Evolutionary conservation across 352 stramenopile species (phyloP).

Genomic region (Thalassiosira mediterranea): DNA sequence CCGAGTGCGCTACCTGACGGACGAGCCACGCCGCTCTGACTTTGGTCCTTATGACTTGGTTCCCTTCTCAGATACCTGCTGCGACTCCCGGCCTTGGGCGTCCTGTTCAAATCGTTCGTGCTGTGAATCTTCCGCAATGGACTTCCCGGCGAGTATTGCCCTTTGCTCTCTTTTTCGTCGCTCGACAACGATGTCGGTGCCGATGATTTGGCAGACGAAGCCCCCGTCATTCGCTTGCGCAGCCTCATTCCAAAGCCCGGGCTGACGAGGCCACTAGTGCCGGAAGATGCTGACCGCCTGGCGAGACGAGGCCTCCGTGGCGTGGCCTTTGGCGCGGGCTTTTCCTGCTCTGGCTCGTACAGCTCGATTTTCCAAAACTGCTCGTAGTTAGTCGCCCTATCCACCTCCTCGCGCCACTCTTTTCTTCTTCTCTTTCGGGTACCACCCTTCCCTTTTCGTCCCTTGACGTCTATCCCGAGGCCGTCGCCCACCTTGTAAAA

Average conservation of each 20-base stretch:
- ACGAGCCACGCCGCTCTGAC: too few relatives aligned
- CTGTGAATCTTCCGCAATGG: constrained; percentile 38
- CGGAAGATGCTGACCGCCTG: too few relatives aligned
- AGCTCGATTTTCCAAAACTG: constrained; percentile 77
- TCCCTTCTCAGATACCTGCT: too few relatives aligned
- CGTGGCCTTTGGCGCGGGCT: not conserved
- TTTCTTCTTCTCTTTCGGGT: constrained; percentile 46
- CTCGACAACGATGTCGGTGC: not conserved
- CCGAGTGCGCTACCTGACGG: not conserved
- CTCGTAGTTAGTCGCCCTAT: constrained; percentile 54
- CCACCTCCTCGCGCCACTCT: constrained; percentile 66
- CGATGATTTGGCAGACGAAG: not conserved
- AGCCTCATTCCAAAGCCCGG: not conserved
- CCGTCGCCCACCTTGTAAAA: constrained; percentile 52
- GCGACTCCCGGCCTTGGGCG: too few relatives aligned
- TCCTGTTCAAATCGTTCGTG: constrained; percentile 32
- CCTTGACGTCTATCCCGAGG: constrained; percentile 10
- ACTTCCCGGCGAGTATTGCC: not conserved
- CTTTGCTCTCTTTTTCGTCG: not conserved
- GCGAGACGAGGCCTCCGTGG: not conserved
- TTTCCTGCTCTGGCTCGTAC: constrained; percentile 37
- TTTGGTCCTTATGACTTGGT: too few relatives aligned
- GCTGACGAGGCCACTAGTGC: too few relatives aligned
- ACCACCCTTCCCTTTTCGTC: constrained; percentile 11
- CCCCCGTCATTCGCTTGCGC: not conserved